phyloP scores from a whole-genome alignment of 2,329 filamentous ascomycete species.

The Trichoderma lentiforme region DNA sequence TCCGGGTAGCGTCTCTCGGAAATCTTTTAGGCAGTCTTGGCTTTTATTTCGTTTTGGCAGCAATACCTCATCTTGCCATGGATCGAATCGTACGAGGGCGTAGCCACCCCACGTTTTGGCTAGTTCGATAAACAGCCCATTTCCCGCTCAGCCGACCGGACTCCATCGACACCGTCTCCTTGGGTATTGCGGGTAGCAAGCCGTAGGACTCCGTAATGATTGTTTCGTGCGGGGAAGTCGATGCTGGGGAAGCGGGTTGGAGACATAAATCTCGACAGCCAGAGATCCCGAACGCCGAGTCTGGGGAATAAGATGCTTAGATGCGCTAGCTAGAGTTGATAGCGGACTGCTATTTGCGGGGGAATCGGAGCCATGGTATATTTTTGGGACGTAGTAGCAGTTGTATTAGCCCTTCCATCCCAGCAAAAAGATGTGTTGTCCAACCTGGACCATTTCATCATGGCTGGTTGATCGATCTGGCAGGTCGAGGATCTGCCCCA shows the following conservation, averaged over 20 bases:
- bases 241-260: constrained; percentile 14
- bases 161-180: constrained; percentile 4
- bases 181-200: constrained; percentile 13
- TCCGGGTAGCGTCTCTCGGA: not conserved
- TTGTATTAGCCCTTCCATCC: not conserved
- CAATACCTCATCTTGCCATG: not conserved
- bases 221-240: constrained; percentile 7
- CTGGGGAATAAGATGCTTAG: constrained; percentile 16
- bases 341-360: not conserved
- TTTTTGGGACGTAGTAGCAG: not conserved
- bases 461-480: constrained; percentile 8
- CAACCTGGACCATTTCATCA: not conserved
- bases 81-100: constrained; percentile 10
- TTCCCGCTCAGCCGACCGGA: constrained; percentile 11
- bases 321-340: constrained; percentile 2
- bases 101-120: constrained; percentile 5
- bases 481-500: constrained; percentile 4
- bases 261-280: not conserved
- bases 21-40: not conserved
- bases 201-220: not conserved
- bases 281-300: constrained; percentile 11
- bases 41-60: not conserved
- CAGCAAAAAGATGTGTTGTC: not conserved
- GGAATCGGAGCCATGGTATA: constrained; percentile 1
- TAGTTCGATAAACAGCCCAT: constrained; percentile 14